Evolutionary conservation across 345 rosid genomes (phyloP).

Genomic region (Hibiscus syriacus): DNA sequence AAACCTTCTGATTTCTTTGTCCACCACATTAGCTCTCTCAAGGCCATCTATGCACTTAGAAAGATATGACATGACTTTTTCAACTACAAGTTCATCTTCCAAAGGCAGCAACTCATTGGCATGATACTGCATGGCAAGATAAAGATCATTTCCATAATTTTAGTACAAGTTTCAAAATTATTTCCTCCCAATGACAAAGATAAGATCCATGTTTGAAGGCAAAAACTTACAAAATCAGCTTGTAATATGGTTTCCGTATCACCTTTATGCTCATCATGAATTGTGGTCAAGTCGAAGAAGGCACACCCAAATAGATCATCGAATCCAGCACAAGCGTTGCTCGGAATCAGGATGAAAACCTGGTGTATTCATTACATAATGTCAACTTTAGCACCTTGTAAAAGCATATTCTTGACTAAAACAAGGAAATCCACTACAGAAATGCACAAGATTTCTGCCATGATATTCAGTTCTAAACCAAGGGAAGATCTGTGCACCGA

Average conservation of each 20-base stretch:
- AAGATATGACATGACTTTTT: conserved; percentile 33
- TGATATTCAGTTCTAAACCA: not conserved
- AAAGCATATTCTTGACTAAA: not conserved
- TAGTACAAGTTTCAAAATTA: too few relatives aligned
- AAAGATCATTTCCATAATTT: not conserved
- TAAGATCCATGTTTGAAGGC: not conserved
- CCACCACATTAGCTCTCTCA: conserved; percentile 26
- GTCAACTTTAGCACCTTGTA: not conserved
- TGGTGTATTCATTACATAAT: conserved; percentile 11
- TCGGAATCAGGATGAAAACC: conserved; percentile 41
- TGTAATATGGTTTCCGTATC: conserved; percentile 26
- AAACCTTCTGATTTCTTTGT: conserved; percentile 34
- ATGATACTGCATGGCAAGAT: conserved; percentile 30
- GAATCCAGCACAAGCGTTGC: conserved; percentile 40
- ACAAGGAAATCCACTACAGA: not conserved
- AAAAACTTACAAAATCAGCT: conserved; percentile 46
- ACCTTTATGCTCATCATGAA: conserved; percentile 37
- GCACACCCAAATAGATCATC: conserved; percentile 44
- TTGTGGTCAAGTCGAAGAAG: conserved; percentile 47
- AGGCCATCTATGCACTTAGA: conserved; percentile 35
- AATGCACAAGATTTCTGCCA: not conserved
- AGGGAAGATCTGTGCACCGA: not conserved
- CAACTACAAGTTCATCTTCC: conserved; percentile 30
- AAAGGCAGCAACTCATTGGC: conserved; percentile 41
- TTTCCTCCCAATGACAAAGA: not conserved